Evolutionary conservation across 2,329 filamentous ascomycete species (phyloP), one percentile per base, ranked within the genome.

Genomic region (Aureobasidium vineae): DNA sequence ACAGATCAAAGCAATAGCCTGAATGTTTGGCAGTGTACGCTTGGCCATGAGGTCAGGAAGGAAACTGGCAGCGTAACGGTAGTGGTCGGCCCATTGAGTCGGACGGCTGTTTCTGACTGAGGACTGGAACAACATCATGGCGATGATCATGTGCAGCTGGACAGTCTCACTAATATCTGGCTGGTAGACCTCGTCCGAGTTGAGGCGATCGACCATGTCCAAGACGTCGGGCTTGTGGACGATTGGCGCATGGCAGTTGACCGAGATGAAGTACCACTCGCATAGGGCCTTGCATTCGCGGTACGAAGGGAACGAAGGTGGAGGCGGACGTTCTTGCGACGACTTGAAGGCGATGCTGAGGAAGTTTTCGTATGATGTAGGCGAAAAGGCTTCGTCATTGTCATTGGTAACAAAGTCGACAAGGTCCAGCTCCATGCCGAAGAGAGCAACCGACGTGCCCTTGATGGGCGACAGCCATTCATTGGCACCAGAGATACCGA

Each of bases 361-460:
- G 70, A 92, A 88, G 3, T 88, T 86, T 63, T 86, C 84, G 61
- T 90, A 86, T 0, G 90, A 93, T 74, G 90, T 90, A 77, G 79
- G 73, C 75, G 83, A 71, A 74, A 77, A 68, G 77, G 85, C 79
- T 21, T 90, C 88, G 71, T 90, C 85, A 75, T 86, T 82, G 68
- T 91, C 89, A 1, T 83, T 81, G 0, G 84, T 86, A 54, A 88
- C 84, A 72, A 91, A 92, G 52, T 88, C 86, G 15, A 89, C 87
- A 49, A 94, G 85, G 75, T 96, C 90, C 72, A 95, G 89, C 53
- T 90, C 88, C 71, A 89, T 90, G 40, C 91, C 91, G 49, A 95
- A 85, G 63, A 96, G 86, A 1, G 90, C 88, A n/a, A 95, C 80
- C 10, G 85, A 86, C 0, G 89, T 92, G 54, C 90, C 90, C 72